Evolutionary conservation across 129 eudicot genomes (phyloP).

Genomic region (Chrysanthemum lavandulifolium): DNA sequence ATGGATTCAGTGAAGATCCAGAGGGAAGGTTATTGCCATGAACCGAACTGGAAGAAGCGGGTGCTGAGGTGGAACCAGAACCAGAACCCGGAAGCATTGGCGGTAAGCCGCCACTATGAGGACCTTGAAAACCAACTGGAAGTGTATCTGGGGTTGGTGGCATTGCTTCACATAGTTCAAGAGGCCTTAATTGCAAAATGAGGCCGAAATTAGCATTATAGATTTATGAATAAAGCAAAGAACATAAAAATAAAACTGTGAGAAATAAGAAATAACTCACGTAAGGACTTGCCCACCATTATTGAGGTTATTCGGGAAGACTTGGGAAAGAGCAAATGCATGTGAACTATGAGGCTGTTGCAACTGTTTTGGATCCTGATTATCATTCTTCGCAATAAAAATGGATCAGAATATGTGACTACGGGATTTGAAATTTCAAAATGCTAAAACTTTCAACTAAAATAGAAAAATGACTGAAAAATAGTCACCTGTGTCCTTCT

Average conservation of each 20-base stretch:
- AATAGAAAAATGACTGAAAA: neutral
- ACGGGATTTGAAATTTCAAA: neutral
- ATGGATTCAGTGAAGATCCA: constrained; percentile 48
- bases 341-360: constrained; percentile 82
- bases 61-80: constrained; percentile 52
- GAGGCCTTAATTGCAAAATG: constrained; percentile 55
- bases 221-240: neutral
- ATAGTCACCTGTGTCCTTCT: constrained; percentile 62
- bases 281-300: constrained; percentile 73
- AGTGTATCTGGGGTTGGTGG: constrained; percentile 57
- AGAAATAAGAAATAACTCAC: constrained; percentile 42
- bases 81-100: constrained; percentile 45
- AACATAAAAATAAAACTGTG: constrained; percentile 1
- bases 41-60: constrained; percentile 46
- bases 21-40: constrained; percentile 56
- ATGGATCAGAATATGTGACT: constrained; percentile 11
- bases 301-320: constrained; percentile 73
- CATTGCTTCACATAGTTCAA: constrained; percentile 67
- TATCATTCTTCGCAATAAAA: constrained; percentile 44
- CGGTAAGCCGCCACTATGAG: constrained; percentile 57
- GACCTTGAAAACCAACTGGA: constrained; percentile 65
- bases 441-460: neutral
- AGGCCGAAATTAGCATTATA: constrained; percentile 8
- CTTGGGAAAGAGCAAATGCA: constrained; percentile 82
- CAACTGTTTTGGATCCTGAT: constrained; percentile 70